Evolutionary conservation across 2,329 filamentous ascomycete genomes (phyloP).

Genomic region (Dactylonectria macrodidyma): DNA sequence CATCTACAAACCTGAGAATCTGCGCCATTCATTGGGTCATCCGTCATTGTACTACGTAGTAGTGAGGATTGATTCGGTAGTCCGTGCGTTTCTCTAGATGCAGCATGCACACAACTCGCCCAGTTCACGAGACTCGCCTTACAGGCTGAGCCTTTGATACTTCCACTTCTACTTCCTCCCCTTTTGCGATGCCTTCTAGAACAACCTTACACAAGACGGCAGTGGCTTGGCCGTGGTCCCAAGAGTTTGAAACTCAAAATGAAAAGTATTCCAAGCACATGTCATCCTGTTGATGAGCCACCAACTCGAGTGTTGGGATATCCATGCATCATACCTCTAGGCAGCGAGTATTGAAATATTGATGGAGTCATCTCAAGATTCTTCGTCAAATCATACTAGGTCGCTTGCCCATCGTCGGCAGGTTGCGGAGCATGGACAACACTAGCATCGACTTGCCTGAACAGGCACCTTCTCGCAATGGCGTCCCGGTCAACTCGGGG

Average conservation of each 20-base stretch:
- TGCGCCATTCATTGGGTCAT: constrained; percentile 3
- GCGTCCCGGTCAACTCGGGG: not conserved
- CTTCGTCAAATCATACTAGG: constrained; percentile 8
- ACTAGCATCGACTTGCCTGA: not conserved
- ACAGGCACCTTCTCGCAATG: not conserved
- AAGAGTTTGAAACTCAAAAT: not conserved
- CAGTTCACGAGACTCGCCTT: not conserved
- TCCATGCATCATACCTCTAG: constrained; percentile 10
- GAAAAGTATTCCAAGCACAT: not conserved
- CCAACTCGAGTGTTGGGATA: constrained; percentile 6
- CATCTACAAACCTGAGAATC: not conserved
- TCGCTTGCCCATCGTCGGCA: not conserved
- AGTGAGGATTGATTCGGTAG: not conserved
- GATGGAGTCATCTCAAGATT: not conserved
- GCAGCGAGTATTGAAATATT: not conserved
- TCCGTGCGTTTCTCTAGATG: constrained; percentile 1
- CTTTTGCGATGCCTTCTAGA: not conserved
- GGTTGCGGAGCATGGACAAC: constrained; percentile 3
- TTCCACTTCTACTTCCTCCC: not conserved
- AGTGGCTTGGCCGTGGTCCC: not conserved
- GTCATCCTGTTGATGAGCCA: not conserved
- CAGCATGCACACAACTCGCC: not conserved
- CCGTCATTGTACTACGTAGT: constrained; percentile 3
- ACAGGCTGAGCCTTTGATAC: not conserved
- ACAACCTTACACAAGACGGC: not conserved